Base-by-base conservation (phyloP, 2,329 filamentous ascomycete genomes). In the Sordariomycetes sp. region DNA sequence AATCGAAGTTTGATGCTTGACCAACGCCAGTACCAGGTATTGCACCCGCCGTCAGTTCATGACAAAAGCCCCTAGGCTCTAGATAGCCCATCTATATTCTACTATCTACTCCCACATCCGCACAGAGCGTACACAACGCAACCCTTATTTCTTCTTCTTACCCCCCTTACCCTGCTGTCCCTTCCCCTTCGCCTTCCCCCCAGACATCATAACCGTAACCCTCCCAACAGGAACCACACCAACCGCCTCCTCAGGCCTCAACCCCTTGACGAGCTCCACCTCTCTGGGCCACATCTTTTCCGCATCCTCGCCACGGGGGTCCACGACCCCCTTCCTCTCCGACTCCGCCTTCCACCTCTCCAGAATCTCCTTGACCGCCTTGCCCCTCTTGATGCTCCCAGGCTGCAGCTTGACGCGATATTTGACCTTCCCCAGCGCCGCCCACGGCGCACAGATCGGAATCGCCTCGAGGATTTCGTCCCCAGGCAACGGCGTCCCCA, bases 321-420 rank as follows among this genome's bases (percentile, higher is more conserved):
- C 85, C 1, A 86, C 67, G 25, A 78, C 78, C 6, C 76, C 76
- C 65, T 80, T 84, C 66, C 73, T 77, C 10, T 66, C 69, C 7
- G 83, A 80, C 54, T 84, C 89, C 22, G 76, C 70, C 62, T 86
- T 79, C 91, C 92, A 96, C 59, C 81, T 80, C 54, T 85, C 83
- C n/a, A 97, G 71, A 35, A 97, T 86, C 70, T 97, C 92, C 68
- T 89, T 89, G 53, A 96, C 84, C 0, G 90, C 91, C 68, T 96
- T 97, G 10, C 94, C 92, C 73, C 96, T 96, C 77, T 97, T 99
- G 61, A 86, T 79, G 0, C 84, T 72, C 0, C 94, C 94, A 0
- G 94, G 94, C 71, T 97, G 94, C 64, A 99, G 70, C 75, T 99
- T 99, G 57, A 85, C 89, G 70, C 95, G 95, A 76, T 96, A 97